Percentiles rank a stretch among this genome's conserved stretches.
These are phyloP conservation scores for Blastobotrys persicus DNA, from an alignment of 1,139 yeast species.

Conservation along the genomic window DNA sequence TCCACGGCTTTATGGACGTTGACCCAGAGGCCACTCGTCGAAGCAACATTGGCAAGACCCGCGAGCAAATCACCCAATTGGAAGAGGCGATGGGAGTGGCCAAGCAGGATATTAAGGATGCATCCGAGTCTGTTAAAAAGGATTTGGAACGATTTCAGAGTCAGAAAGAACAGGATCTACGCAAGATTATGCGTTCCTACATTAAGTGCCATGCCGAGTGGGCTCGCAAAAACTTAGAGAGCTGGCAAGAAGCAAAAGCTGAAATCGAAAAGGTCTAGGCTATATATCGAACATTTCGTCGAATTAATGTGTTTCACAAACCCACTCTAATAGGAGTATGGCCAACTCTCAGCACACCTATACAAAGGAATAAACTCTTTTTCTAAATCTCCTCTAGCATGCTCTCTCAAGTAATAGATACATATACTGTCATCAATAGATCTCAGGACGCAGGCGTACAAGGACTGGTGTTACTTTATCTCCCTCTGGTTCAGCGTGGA, in stretches of 20 bases:
- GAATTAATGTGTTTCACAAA: not conserved
- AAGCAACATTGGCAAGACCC: constrained; percentile 51
- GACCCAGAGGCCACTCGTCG: constrained; percentile 67
- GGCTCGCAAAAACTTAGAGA: constrained; percentile 68
- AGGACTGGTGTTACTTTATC: no score
- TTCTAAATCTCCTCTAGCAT: no score
- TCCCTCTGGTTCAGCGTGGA: no score
- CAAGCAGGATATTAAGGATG: constrained; percentile 52
- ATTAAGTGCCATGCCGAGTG: constrained; percentile 60
- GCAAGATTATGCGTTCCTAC: constrained; percentile 53
- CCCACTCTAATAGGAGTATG: no score
- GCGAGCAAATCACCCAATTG: constrained; percentile 51
- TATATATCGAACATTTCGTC: not conserved
- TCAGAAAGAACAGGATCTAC: constrained; percentile 44
- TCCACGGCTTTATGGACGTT: constrained; percentile 66
- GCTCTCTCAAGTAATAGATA: no score
- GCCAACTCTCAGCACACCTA: no score
- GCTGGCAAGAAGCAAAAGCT: constrained; percentile 65
- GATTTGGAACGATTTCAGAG: constrained; percentile 52
- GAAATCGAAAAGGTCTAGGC: constrained; percentile 29
- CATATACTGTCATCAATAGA: no score
- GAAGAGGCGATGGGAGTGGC: constrained; percentile 60
- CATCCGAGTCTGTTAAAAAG: constrained; percentile 48
- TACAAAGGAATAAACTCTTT: no score
- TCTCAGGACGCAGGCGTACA: no score